These are phyloP conservation scores for Myrmaecium sp. DNA, from an alignment of 2,329 filamentous ascomycete species.

Conservation along the genomic window DNA sequence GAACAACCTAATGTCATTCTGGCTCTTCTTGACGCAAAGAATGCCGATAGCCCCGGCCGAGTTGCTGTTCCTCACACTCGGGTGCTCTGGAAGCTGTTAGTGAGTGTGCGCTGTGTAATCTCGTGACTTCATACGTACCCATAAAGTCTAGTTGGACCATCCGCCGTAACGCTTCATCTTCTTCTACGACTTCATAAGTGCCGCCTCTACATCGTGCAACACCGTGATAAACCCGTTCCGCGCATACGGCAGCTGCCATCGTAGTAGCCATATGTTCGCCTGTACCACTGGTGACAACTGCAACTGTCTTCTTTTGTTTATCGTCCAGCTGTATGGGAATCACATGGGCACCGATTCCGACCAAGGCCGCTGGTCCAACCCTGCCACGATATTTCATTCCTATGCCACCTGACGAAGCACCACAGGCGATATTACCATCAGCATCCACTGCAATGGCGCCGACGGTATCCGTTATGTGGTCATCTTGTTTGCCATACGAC, in stretches of 20 bases:
- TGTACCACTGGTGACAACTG: constrained; percentile 80
- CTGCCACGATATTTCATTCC: constrained; percentile 95
- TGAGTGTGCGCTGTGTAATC: constrained; percentile 4
- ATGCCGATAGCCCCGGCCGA: constrained; percentile 82
- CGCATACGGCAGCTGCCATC: constrained; percentile 74
- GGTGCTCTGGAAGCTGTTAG: constrained; percentile 37
- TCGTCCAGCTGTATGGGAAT: constrained; percentile 62
- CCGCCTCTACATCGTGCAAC: constrained; percentile 45
- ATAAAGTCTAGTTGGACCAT: constrained; percentile 88
- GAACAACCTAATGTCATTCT: constrained; percentile 62
- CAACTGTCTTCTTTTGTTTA: constrained; percentile 51
- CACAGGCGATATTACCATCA: constrained; percentile 76
- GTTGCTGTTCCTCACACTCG: constrained; percentile 62
- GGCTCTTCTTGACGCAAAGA: constrained; percentile 73
- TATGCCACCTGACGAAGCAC: constrained; percentile 91
- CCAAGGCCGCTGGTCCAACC: constrained; percentile 78
- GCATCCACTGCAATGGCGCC: constrained; percentile 87
- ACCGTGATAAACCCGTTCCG: constrained; percentile 64
- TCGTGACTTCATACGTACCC: constrained; percentile 27
- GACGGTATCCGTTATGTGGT: constrained; percentile 80
- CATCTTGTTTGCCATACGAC: too few relatives aligned
- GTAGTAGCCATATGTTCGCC: constrained; percentile 97
- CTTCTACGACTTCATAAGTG: constrained; percentile 43
- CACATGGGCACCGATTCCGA: constrained; percentile 80
- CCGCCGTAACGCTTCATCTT: constrained; percentile 60